These are phyloP conservation scores for Pichia kudriavzevii DNA, from an alignment of 1,139 yeast species.

Conservation along the genomic window DNA sequence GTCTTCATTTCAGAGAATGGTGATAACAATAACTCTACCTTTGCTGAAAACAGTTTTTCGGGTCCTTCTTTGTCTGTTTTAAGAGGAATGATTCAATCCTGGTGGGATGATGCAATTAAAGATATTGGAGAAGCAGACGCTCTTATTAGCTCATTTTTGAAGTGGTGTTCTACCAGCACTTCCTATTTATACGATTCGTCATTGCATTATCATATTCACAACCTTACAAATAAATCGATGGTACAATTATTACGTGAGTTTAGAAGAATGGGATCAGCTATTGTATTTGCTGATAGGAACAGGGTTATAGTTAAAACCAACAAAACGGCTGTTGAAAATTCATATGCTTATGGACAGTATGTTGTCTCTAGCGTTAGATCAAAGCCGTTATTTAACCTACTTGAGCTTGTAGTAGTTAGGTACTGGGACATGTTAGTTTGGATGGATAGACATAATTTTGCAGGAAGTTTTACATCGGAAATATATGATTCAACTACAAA, in stretches of 20 bases:
- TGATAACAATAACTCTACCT: constrained; percentile 44
- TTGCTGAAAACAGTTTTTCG: constrained; percentile 76
- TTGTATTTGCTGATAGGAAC: constrained; percentile 76
- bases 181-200: constrained; percentile 72
- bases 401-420: constrained; percentile 65
- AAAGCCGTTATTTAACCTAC: constrained; percentile 72
- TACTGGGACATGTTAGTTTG: constrained; percentile 91
- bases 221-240: constrained; percentile 75
- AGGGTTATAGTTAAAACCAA: constrained; percentile 67
- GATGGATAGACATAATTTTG: constrained; percentile 89
- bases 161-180: constrained; percentile 78
- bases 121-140: constrained; percentile 72
- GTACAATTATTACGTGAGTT: constrained; percentile 79
- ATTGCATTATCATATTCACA: constrained; percentile 81
- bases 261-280: constrained; percentile 64
- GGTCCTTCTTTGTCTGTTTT: constrained; percentile 65
- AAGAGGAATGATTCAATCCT: constrained; percentile 67
- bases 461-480: constrained; percentile 69
- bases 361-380: constrained; percentile 71
- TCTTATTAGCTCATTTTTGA: constrained; percentile 72
- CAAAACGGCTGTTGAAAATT: constrained; percentile 75
- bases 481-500: constrained; percentile 31
- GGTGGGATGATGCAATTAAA: constrained; percentile 91
- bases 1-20: constrained; percentile 49
- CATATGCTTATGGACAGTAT: constrained; percentile 91